Conservation (phyloP, 495 filamentous ascomycete genomes). For the Neurospora sp. region DNA sequence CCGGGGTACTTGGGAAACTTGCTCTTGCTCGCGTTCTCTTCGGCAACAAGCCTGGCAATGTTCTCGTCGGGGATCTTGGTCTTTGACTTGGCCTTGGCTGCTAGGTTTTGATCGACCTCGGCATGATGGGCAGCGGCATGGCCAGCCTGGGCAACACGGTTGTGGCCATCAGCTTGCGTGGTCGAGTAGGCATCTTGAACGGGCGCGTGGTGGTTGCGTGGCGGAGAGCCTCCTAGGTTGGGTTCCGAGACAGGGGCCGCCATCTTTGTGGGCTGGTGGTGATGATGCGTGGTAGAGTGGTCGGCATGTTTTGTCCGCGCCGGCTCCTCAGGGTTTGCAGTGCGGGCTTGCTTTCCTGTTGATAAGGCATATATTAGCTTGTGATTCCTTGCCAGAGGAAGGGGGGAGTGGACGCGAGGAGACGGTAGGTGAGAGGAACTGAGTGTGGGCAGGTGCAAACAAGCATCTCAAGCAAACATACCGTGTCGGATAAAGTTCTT, state of each 20-base stretch:
- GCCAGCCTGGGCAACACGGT: conserved; percentile 55
- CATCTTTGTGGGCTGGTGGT: conserved; percentile 24
- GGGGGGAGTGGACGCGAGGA: neutral
- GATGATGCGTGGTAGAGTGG: conserved; percentile 43
- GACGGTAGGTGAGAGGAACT: neutral
- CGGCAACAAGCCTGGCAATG: conserved; percentile 75
- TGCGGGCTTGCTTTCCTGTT: conserved; percentile 73
- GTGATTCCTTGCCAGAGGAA: neutral
- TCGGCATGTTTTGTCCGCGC: conserved; percentile 35
- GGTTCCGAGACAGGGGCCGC: conserved; percentile 17
- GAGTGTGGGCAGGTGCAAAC: conserved; percentile 3
- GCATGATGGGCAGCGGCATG: conserved; percentile 45
- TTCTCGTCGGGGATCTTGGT: conserved; percentile 49
- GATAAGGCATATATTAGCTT: conserved; percentile 21
- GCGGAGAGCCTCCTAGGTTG: conserved; percentile 4
- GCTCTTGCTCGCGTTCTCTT: conserved; percentile 73
- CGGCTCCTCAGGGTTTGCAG: conserved; percentile 48
- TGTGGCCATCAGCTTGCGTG: conserved; percentile 47
- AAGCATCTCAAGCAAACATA: conserved; percentile 19
- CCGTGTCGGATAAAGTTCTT: conserved; percentile 99
- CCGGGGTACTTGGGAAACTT: conserved; percentile 89
- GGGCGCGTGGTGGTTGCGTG: conserved; percentile 4
- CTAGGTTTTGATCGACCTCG: conserved; percentile 23
- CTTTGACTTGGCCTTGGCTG: conserved; percentile 32
- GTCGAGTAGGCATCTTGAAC: conserved; percentile 44